Evolutionary conservation across 495 filamentous ascomycete species (phyloP).

Genomic region (Podospora appendiculata): DNA sequence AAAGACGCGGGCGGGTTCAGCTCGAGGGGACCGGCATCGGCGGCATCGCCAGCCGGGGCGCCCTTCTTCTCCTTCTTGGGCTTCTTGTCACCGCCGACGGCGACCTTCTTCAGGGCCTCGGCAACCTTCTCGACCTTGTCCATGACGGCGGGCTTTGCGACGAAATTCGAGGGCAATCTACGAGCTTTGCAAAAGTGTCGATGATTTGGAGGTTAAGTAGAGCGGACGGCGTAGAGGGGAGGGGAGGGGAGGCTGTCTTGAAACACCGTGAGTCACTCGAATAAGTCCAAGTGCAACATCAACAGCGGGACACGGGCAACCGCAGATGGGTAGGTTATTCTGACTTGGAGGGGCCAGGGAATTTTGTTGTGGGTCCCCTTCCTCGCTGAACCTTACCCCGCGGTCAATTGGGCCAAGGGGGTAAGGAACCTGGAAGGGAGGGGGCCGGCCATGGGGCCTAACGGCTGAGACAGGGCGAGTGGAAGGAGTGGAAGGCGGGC

Average conservation of each 20-base stretch:
- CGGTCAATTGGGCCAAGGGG: constrained; percentile 1
- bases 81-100: constrained; percentile 26
- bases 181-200: too few relatives aligned
- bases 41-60: constrained; percentile 30
- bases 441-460: too few relatives aligned
- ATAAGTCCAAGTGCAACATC: too few relatives aligned
- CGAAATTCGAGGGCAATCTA: too few relatives aligned
- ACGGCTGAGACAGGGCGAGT: too few relatives aligned
- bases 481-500: too few relatives aligned
- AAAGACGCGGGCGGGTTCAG: constrained; percentile 66
- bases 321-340: background rate
- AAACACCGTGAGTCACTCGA: background rate
- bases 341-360: background rate
- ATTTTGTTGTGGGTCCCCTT: constrained; percentile 11
- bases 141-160: background rate
- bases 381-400: background rate
- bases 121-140: constrained; percentile 19
- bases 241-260: too few relatives aligned
- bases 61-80: constrained; percentile 33
- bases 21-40: constrained; percentile 40
- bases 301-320: too few relatives aligned
- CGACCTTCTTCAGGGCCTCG: constrained; percentile 24
- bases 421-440: too few relatives aligned
- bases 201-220: too few relatives aligned
- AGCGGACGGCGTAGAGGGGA: too few relatives aligned